phyloP scores from a whole-genome alignment of 139 green algal species.

The Micractinium conductrix region DNA sequence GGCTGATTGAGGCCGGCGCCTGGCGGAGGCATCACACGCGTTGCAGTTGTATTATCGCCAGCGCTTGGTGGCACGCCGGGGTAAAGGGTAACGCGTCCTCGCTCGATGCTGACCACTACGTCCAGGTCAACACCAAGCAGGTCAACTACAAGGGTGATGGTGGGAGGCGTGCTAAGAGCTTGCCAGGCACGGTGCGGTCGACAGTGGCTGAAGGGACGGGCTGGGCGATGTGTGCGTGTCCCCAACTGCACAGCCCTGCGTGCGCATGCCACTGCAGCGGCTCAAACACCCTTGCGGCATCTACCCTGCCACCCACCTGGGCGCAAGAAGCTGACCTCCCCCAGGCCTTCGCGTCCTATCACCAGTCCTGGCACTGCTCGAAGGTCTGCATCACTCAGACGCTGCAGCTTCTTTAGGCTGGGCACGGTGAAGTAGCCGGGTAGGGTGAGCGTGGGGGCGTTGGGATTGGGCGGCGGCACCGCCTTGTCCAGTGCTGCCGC shows the following conservation, averaged over 20 bases:
- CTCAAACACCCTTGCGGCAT: neutral
- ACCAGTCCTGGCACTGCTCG: slow-evolving; percentile 36
- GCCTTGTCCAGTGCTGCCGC: too few relatives aligned
- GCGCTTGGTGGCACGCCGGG: too few relatives aligned
- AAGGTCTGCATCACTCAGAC: slow-evolving; percentile 39
- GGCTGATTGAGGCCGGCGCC: slow-evolving; percentile 46
- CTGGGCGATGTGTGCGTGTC: too few relatives aligned
- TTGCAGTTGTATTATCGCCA: neutral
- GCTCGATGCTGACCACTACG: slow-evolving; percentile 34
- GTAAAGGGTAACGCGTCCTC: slow-evolving; percentile 40
- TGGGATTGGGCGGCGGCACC: slow-evolving; percentile 12
- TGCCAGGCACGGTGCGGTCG: too few relatives aligned
- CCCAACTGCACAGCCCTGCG: too few relatives aligned
- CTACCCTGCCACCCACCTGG: neutral
- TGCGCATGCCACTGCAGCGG: neutral
- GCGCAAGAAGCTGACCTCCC: slow-evolving; percentile 52
- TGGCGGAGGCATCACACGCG: neutral
- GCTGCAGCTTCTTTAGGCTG: slow-evolving; percentile 5
- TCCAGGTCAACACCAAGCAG: slow-evolving; percentile 40
- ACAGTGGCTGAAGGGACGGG: too few relatives aligned
- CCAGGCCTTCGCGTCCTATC: slow-evolving; percentile 35
- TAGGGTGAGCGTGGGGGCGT: slow-evolving; percentile 29
- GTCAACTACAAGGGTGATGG: slow-evolving; percentile 25
- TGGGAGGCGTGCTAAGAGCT: too few relatives aligned
- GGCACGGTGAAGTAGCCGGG: slow-evolving; percentile 41